phyloP scores from a whole-genome alignment of 169 alveolate species.

The Plasmodium knowlesi region DNA sequence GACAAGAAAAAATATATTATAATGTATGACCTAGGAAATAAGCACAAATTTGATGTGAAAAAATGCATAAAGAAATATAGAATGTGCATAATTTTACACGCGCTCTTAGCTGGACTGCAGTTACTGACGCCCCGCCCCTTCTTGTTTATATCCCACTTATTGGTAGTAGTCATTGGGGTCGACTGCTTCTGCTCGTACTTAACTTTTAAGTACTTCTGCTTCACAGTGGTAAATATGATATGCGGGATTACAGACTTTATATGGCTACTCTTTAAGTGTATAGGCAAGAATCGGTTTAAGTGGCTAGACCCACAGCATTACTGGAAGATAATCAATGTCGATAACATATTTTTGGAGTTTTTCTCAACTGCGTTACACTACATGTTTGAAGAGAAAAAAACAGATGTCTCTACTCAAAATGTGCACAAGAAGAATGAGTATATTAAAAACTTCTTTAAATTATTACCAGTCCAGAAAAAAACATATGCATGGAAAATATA shows the following conservation, averaged over 20 bases:
- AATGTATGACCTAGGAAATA: conserved; percentile 62
- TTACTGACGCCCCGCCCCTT: conserved; percentile 71
- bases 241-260: conserved; percentile 67
- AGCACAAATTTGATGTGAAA: conserved; percentile 25
- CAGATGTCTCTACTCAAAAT: conserved; percentile 47
- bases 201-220: conserved; percentile 54
- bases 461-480: conserved; percentile 69
- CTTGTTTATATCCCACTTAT: conserved; percentile 53
- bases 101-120: conserved; percentile 42
- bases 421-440: conserved; percentile 47
- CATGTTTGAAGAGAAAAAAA: conserved; percentile 58
- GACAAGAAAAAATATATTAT: not conserved
- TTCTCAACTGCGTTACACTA: conserved; percentile 69
- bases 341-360: conserved; percentile 58
- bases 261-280: conserved; percentile 74
- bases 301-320: conserved; percentile 68
- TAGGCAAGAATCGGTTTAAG: conserved; percentile 54
- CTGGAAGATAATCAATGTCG: conserved; percentile 67
- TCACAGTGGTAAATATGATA: conserved; percentile 73
- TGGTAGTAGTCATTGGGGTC: conserved; percentile 39
- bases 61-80: conserved; percentile 61
- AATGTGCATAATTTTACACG: conserved; percentile 51
- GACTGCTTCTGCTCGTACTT: conserved; percentile 56
- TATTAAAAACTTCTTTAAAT: conserved; percentile 62
- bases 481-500: conserved; percentile 69